Evolutionary conservation across 176 grass and related monocot genomes (phyloP), one percentile per base, ranked within the genome.

Genomic region (Lolium perenne): DNA sequence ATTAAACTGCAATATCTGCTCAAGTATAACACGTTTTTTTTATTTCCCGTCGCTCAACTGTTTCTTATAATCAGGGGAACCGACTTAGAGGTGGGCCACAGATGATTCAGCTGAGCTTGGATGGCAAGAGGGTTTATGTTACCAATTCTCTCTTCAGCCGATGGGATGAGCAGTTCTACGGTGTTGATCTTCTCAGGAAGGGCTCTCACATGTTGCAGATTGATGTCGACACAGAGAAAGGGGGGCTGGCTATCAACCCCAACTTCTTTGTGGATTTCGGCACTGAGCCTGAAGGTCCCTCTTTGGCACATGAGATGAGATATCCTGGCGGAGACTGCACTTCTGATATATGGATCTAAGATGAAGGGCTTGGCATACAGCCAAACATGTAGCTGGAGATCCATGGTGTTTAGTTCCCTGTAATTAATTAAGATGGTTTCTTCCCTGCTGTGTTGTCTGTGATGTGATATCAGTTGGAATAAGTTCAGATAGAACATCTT

Each of bases 241-340:
- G 97, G 50, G 94, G 94, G 38, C 83, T 98, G 64, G 10, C 84
- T 5, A 69, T 98, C 66, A 98, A 98, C 74, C 93, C 96, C 0
- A 32, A 94, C 79, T 98, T 98, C 77, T 98, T 98, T 16, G 91
- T 95, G 25, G 93, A 98, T 92, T 98, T 98, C 18, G 88, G 92
- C 2, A 35, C 88, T 0, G 93, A 95, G 38, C 93, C 93, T 58
- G 90, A 98, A 8, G 93, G 93, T 35, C 96, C 96, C 3, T 82
- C 92, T 11, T 74, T 98, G 79, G 93, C 96, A 21, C 96, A 98
- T 65, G 96, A 98, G 84, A 98, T 98, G 96, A 92, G 96, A 79
- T 98, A 98, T 94, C 96, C 93, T 47, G 96, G 96, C 1, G 93
- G 96, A 1, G 96, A 98, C 69, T 95, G 96, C 88, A 98, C 96